Conservation (phyloP, 225 moss, liverwort and hornwort species). For the Thuidium tamariscinum region DNA sequence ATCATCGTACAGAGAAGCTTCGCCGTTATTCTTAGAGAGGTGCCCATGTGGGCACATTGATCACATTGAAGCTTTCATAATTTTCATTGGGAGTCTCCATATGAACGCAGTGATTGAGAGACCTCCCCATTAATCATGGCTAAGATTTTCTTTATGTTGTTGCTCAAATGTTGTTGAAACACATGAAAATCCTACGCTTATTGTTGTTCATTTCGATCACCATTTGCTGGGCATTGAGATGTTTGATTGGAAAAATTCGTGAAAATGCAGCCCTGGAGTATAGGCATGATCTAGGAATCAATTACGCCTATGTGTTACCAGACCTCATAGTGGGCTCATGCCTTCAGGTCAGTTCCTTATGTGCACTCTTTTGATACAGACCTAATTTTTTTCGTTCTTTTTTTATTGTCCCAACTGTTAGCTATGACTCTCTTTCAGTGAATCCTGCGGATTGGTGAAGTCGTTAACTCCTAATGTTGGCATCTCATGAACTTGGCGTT, state of each 20-base stretch:
- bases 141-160: background rate
- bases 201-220: background rate
- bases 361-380: background rate
- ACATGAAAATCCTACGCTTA: background rate
- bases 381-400: background rate
- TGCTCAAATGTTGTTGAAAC: background rate
- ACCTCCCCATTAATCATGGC: background rate
- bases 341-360: constrained; percentile 61
- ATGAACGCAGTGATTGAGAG: background rate
- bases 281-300: constrained; percentile 92
- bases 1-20: background rate
- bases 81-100: background rate
- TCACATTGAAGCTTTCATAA: background rate
- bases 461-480: background rate
- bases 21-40: background rate
- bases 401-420: background rate
- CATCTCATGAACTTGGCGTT: constrained; percentile 10
- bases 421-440: background rate
- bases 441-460: background rate
- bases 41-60: background rate
- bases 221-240: background rate
- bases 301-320: constrained; percentile 75
- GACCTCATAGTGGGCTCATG: constrained; percentile 94
- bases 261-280: constrained; percentile 63
- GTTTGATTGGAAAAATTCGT: background rate